Evolutionary conservation across 352 stramenopile species (phyloP).

Genomic region (Pythium phragmiticola): DNA sequence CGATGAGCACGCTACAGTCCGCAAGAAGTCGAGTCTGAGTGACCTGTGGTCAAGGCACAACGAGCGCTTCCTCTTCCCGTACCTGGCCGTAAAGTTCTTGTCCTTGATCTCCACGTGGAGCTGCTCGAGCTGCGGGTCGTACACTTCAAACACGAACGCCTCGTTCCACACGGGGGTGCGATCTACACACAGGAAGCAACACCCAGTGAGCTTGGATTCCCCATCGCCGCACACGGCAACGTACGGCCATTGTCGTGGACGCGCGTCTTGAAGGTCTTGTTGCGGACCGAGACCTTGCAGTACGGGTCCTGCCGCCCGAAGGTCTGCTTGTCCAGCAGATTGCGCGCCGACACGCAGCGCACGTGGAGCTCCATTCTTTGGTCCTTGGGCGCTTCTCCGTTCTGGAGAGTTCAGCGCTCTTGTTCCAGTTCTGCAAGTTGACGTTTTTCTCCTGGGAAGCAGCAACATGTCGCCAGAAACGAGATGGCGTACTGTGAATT

Average conservation of each 20-base stretch:
- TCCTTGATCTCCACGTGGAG: slow-evolving; percentile 79
- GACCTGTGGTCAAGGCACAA: neutral
- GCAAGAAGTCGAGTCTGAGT: neutral
- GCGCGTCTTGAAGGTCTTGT: slow-evolving; percentile 67
- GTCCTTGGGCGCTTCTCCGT: neutral
- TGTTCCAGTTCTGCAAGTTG: neutral
- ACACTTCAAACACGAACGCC: slow-evolving; percentile 76
- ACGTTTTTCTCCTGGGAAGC: neutral
- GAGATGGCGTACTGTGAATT: neutral
- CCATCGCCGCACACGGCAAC: slow-evolving; percentile 1
- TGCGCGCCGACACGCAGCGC: slow-evolving; percentile 71
- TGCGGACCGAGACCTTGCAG: slow-evolving; percentile 68
- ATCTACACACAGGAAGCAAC: slow-evolving; percentile 31
- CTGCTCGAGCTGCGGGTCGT: slow-evolving; percentile 72
- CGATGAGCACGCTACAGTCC: slow-evolving; percentile 55
- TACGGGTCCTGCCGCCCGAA: slow-evolving; percentile 85
- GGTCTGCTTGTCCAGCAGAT: slow-evolving; percentile 82
- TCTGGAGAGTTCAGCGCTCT: neutral
- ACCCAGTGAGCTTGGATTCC: neutral
- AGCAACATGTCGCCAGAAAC: neutral
- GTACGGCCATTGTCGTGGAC: slow-evolving; percentile 83
- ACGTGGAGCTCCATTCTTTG: slow-evolving; percentile 73
- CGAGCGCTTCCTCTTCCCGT: neutral
- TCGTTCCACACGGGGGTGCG: slow-evolving; percentile 81
- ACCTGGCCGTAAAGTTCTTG: slow-evolving; percentile 79